These are phyloP conservation scores for Suhomyces bolitotheri DNA, from an alignment of 1,139 yeast species.

Conservation along the genomic window DNA sequence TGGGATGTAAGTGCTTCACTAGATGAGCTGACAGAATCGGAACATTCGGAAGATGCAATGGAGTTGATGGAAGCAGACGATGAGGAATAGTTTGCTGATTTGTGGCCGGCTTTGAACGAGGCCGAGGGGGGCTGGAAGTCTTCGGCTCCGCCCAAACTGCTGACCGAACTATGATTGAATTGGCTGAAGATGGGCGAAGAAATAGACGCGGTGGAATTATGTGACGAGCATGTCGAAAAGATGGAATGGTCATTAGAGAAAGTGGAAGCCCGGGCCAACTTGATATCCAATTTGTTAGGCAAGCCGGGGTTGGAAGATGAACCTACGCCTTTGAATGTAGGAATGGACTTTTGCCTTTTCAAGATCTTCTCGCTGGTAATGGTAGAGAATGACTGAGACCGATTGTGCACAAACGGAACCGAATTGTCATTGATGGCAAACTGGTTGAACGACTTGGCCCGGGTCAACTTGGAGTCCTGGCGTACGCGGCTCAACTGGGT, in stretches of 20 bases:
- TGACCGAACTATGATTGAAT: slow-evolving; percentile 8
- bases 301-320: slow-evolving; percentile 6
- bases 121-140: slow-evolving; percentile 39
- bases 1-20: slow-evolving; percentile 32
- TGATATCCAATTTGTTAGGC: slow-evolving; percentile 15
- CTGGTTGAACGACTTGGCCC: slow-evolving; percentile 30
- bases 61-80: slow-evolving; percentile 28
- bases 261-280: slow-evolving; percentile 24
- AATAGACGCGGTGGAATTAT: slow-evolving; percentile 11
- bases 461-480: slow-evolving; percentile 51
- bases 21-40: slow-evolving; percentile 30
- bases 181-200: slow-evolving; percentile 13
- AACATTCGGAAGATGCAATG: slow-evolving; percentile 28
- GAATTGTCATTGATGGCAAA: slow-evolving; percentile 12
- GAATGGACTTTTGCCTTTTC: slow-evolving; percentile 36
- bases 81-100: slow-evolving; percentile 19
- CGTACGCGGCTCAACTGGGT: slow-evolving; percentile 70
- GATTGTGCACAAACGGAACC: slow-evolving; percentile 19
- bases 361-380: slow-evolving; percentile 36
- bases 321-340: slow-evolving; percentile 13
- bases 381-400: slow-evolving; percentile 37
- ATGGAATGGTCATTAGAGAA: slow-evolving; percentile 27
- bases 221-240: slow-evolving; percentile 15
- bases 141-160: slow-evolving; percentile 14
- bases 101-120: slow-evolving; percentile 26